Conservation (phyloP, 1,139 yeast species). For the Kodamaea ohmeri region DNA sequence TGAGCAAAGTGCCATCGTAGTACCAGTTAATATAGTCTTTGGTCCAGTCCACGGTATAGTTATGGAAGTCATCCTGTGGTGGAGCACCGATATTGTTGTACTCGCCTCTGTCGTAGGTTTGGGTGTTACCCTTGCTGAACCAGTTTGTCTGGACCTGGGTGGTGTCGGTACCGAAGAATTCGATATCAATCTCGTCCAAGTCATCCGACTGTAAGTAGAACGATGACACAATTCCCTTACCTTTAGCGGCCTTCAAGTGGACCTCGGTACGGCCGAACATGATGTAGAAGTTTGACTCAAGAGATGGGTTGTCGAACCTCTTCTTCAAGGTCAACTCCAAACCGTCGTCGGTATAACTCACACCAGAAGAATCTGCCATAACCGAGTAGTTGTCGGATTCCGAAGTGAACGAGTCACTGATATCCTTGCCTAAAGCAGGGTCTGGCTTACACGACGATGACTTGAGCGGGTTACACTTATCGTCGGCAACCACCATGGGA, state of each 20-base stretch:
- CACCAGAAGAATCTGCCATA: conserved; percentile 23
- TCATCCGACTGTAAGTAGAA: conserved; percentile 83
- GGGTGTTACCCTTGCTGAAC: conserved; percentile 75
- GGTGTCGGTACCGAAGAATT: conserved; percentile 76
- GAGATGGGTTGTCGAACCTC: conserved; percentile 71
- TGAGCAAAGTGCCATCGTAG: conserved; percentile 39
- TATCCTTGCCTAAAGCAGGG: conserved; percentile 55
- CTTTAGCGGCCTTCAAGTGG: conserved; percentile 65
- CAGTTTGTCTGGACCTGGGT: conserved; percentile 76
- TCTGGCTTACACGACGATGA: conserved; percentile 37
- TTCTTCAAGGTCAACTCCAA: conserved; percentile 55
- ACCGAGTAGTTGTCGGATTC: conserved; percentile 37
- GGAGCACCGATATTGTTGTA: conserved; percentile 54
- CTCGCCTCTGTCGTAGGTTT: conserved; percentile 75
- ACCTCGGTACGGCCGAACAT: conserved; percentile 87
- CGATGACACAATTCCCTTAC: conserved; percentile 74
- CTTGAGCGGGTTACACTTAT: conserved; percentile 36
- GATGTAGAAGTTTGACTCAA: conserved; percentile 72
- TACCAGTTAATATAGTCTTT: conserved; percentile 38
- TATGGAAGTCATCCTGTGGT: conserved; percentile 45
- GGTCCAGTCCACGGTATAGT: conserved; percentile 38
- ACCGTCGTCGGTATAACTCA: conserved; percentile 42
- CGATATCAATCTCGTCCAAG: conserved; percentile 82
- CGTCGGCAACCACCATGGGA: conserved; percentile 8
- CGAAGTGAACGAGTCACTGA: conserved; percentile 47